Evolutionary conservation across 2,329 filamentous ascomycete genomes (phyloP).

Genomic region (Stylonectria norvegica): DNA sequence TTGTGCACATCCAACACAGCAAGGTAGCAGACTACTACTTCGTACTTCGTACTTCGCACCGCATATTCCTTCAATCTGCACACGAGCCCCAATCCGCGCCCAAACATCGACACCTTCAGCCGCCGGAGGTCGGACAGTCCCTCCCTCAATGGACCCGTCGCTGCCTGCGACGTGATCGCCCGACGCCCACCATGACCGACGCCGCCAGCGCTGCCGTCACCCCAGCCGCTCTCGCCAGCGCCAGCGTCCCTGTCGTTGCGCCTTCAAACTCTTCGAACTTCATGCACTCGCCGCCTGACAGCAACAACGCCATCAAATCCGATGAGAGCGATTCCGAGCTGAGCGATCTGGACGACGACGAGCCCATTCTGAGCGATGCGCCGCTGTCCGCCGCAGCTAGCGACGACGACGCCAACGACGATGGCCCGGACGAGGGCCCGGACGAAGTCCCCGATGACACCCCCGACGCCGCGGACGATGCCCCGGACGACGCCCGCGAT

Average conservation of each 20-base stretch:
- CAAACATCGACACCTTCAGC: background rate
- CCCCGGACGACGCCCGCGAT: conserved; percentile 43
- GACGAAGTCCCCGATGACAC: background rate
- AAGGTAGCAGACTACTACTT: background rate
- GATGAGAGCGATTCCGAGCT: conserved; percentile 63
- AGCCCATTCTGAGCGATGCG: conserved; percentile 40
- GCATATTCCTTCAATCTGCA: background rate
- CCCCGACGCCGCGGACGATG: too few species aligned
- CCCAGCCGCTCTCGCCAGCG: conserved; percentile 37
- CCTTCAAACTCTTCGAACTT: conserved; percentile 41
- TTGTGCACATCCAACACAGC: too few species aligned
- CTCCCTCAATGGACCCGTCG: conserved; percentile 34
- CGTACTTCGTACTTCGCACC: background rate
- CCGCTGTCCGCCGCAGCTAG: conserved; percentile 22
- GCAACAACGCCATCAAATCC: conserved; percentile 57
- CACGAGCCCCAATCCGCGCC: background rate
- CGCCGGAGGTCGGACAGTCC: conserved; percentile 9
- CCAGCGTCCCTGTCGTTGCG: conserved; percentile 24
- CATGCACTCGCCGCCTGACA: conserved; percentile 62
- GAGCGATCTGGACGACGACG: conserved; percentile 62
- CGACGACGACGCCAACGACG: conserved; percentile 27
- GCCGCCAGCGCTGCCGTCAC: conserved; percentile 52
- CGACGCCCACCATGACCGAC: conserved; percentile 49
- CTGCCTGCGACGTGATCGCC: conserved; percentile 36
- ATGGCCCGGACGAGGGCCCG: background rate